A percentile compares a stretch with the other conserved stretches of the same genome.
Evolutionary conservation across 106 monocot species (phyloP).

Genomic region (Allium sativum): DNA sequence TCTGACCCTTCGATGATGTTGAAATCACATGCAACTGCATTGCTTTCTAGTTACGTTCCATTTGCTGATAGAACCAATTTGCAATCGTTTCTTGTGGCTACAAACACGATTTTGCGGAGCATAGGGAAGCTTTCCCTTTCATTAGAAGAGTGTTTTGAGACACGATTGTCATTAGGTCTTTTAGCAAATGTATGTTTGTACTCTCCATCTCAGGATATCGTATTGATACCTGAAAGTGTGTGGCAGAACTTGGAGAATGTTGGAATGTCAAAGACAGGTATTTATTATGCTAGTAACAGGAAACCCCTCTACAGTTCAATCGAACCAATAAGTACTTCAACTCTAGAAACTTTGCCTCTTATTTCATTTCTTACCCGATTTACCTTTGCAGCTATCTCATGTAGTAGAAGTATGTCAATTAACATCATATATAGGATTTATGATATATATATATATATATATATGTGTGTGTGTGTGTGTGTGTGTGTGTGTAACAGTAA

Average conservation of each 20-base stretch:
- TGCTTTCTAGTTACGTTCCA: constrained; percentile 66
- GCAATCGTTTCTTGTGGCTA: constrained; percentile 62
- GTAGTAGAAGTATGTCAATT: no score
- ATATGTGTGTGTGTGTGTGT: no score
- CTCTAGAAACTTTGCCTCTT: no score
- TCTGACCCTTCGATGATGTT: constrained; percentile 67
- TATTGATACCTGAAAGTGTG: constrained; percentile 74
- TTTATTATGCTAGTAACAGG: no score
- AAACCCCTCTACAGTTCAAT: no score
- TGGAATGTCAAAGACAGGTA: constrained; percentile 54
- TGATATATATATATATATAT: no score
- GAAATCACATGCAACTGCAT: constrained; percentile 56
- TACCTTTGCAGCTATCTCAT: no score
- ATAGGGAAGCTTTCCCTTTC: constrained; percentile 21
- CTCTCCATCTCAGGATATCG: constrained; percentile 73
- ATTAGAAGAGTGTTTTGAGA: constrained; percentile 44
- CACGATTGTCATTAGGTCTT: constrained; percentile 53
- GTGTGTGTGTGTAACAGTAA: no score
- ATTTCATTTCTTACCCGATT: no score
- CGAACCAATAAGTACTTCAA: no score
- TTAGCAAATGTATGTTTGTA: constrained; percentile 71
- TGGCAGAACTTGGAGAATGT: constrained; percentile 70
- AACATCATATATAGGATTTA: no score
- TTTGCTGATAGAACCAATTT: constrained; percentile 46
- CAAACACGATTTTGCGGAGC: constrained; percentile 38